phyloP scores from a whole-genome alignment of 73 alveolate species.

The Uronychia binucleata region DNA sequence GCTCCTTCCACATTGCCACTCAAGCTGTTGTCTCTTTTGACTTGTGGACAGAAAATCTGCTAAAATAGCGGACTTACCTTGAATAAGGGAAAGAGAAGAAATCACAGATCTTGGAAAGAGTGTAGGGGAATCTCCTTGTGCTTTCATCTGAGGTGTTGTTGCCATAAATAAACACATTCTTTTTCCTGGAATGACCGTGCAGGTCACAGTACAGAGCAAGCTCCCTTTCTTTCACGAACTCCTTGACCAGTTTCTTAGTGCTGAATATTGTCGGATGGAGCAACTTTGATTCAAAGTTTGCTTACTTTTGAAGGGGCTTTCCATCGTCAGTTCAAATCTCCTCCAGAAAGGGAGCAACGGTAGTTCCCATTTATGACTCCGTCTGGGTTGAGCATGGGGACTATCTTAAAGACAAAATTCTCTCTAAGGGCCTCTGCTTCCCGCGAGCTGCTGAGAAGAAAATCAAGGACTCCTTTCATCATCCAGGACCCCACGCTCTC shows the following conservation, averaged over 20 bases:
- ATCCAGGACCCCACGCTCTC: slow-evolving; percentile 95
- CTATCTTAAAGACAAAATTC: slow-evolving; percentile 68
- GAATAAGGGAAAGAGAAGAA: slow-evolving; percentile 75
- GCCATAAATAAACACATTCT: slow-evolving; percentile 78
- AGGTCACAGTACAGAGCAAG: slow-evolving; percentile 73
- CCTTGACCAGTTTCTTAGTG: slow-evolving; percentile 75
- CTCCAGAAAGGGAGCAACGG: slow-evolving; percentile 78
- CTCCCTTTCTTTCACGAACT: slow-evolving; percentile 71
- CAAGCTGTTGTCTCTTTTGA: slow-evolving; percentile 84
- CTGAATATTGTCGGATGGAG: slow-evolving; percentile 81
- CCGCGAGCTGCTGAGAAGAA: slow-evolving; percentile 57
- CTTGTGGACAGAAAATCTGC: slow-evolving; percentile 82
- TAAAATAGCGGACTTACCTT: slow-evolving; percentile 74
- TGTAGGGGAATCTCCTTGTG: slow-evolving; percentile 84
- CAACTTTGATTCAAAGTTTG: slow-evolving; percentile 11
- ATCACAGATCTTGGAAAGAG: slow-evolving; percentile 79
- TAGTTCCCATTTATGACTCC: slow-evolving; percentile 84
- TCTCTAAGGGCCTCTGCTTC: slow-evolving; percentile 78
- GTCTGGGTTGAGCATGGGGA: slow-evolving; percentile 86
- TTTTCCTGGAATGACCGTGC: slow-evolving; percentile 84
- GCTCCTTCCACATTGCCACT: slow-evolving; percentile 77
- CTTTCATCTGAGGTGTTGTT: slow-evolving; percentile 64
- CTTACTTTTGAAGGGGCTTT: slow-evolving; percentile 66
- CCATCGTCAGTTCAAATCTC: slow-evolving; percentile 82
- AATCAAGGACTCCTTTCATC: slow-evolving; percentile 74